Conservation (phyloP, 2,329 filamentous ascomycete species). For the Dactylellina parvicollis region DNA sequence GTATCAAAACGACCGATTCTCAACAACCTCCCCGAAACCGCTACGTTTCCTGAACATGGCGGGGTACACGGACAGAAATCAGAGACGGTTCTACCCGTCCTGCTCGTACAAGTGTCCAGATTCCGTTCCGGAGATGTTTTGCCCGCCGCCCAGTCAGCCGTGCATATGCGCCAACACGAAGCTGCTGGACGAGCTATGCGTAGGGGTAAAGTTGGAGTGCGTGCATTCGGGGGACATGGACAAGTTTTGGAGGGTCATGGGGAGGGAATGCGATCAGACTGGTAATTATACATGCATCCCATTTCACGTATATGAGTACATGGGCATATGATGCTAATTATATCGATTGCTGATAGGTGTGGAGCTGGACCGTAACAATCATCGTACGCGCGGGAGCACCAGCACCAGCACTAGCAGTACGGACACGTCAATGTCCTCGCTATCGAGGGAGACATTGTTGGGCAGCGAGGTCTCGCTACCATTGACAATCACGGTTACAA, state of each 20-base stretch:
- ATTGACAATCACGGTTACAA: slow-evolving; percentile 41
- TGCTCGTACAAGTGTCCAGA: slow-evolving; percentile 15
- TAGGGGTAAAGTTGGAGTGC: slow-evolving; percentile 46
- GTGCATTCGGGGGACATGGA: slow-evolving; percentile 51
- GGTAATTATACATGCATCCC: slow-evolving; percentile 3
- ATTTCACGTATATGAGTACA: background rate
- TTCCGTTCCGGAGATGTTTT: background rate
- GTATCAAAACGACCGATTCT: background rate
- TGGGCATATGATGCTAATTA: slow-evolving; percentile 6
- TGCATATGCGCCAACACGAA: slow-evolving; percentile 29
- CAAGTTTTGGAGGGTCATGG: slow-evolving; percentile 53
- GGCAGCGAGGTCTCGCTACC: slow-evolving; percentile 28
- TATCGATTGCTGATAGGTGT: background rate
- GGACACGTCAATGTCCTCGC: slow-evolving; percentile 9
- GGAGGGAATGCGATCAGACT: slow-evolving; percentile 32
- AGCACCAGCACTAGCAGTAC: slow-evolving; percentile 12
- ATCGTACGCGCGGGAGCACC: background rate
- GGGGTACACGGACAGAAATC: slow-evolving; percentile 28
- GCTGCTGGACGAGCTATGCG: slow-evolving; percentile 40
- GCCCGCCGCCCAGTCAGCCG: background rate
- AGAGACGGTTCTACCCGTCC: slow-evolving; percentile 25
- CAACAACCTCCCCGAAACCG: slow-evolving; percentile 1
- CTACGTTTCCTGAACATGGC: slow-evolving; percentile 38
- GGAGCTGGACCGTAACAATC: background rate
- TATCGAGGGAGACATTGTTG: slow-evolving; percentile 11